Base-by-base conservation (phyloP, 2,329 filamentous ascomycete species). In the Botrytis cinerea region DNA sequence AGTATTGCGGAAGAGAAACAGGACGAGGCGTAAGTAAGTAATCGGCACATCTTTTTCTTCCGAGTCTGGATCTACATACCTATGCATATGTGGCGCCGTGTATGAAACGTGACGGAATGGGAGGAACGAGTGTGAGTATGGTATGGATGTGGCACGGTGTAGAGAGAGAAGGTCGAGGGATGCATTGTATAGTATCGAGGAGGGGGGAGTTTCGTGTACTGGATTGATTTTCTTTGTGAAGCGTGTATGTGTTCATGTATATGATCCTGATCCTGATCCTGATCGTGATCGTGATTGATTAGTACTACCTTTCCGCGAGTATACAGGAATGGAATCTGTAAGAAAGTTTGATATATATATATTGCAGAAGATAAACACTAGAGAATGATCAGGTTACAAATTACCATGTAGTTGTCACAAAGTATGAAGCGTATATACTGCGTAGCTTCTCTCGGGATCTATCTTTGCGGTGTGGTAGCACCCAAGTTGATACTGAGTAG, bases 21-120 rank as follows among this genome's bases (percentile, higher is more conserved):
- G 20, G 22, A n/a, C 8, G n/a, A 54, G n/a, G 51, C 51, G n/a
- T 18, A 28, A 0, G 1, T 8, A 28, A 0, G 1, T 18, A 4
- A 28, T 28, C 51, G n/a, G n/a, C 51, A 28, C 2, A 54, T 54
- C 12, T 16, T 28, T 54, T 54, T 28, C 2, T 28, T 54, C 18
- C n/a, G 14, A 18, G n/a, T 3, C 7, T 0, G 25, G n/a, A 28
- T 18, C 35, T 35, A 35, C 35, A 35, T 35, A n/a, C n/a, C n/a
- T n/a, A 35, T 7, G 35, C 5, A 1, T 18, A 45, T 16, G 48
- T 54, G 25, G 25, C 48, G 48, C 16, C 2, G 9, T 2, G 14
- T 0, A 10, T 3, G 43, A 45, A 54, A 57, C 6, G n/a, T 14
- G n/a, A 18, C 6, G n/a, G 14, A 14, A 28, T 4, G 10, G 22